Base-by-base conservation (phyloP, 352 stramenopile species). In the Salisapilia sapeloensis region DNA sequence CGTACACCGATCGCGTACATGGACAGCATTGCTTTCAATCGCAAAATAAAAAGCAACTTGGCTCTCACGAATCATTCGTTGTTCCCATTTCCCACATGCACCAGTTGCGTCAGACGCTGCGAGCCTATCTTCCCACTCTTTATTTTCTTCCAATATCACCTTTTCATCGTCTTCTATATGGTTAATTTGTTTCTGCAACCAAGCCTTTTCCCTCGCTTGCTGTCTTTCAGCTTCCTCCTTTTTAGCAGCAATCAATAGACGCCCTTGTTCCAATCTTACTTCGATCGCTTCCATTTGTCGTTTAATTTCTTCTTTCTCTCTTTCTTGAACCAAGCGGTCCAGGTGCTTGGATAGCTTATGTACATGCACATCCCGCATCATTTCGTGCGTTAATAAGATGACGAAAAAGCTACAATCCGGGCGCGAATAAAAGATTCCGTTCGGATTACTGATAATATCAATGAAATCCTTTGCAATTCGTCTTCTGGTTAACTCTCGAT, bases 11-110 rank as follows among this genome's bases (percentile, higher is more conserved):
- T 13, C 3, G 18, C 6, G 10, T 28, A 13, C 13, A 12, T 28
- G 24, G 10, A 13, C 24, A 12, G 24, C 24, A 12, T 28, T 28
- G 24, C 24, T 28, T 28, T 87, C 82, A 6, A 69, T 35, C 4
- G 63, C 57, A 43, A 67, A 51, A 42, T 78, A 87, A 34, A 87
- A 87, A 21, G 71, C 44, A 15, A 84, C 65, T 4, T 48, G 37
- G 20, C 81, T 66, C 6, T 42, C 39, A 1, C 42, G 60, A 36
- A 80, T 51, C 37, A 75, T 57, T 20, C 67, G 65, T 29, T 44
- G 45, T 37, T 84, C 60, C 71, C 71, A 87, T 18, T 56, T 49
- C 7, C 50, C 51, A 15, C 65, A 56, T 20, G 71, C 65, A 19
- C 62, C 47, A 5, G 47, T 24, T 10, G 79, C 57, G 3, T 50